Percentiles rank a stretch among this genome's conserved stretches.
Conservation (phyloP, 495 filamentous ascomycete species). For the Penicillium salamii region DNA sequence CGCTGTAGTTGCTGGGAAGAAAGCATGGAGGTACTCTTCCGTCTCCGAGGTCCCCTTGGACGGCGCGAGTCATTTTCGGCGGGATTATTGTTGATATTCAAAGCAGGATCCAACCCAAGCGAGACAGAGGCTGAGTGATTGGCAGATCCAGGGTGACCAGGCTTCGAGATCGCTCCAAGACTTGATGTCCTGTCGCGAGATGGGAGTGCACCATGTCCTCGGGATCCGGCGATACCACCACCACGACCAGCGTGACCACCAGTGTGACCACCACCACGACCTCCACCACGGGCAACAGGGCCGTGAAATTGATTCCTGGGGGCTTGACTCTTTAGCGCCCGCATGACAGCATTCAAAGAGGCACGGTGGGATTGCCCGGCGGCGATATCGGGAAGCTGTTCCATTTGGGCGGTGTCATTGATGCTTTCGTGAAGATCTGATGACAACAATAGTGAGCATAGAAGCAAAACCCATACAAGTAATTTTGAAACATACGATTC, state of each 20-base stretch:
- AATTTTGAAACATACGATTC: slow-evolving; percentile 25
- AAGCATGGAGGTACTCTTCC: background rate
- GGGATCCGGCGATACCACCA: slow-evolving; percentile 17
- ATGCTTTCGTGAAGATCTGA: slow-evolving; percentile 29
- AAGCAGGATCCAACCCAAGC: slow-evolving; percentile 19
- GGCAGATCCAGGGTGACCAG: background rate
- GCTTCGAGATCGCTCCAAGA: background rate
- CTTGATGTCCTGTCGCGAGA: background rate
- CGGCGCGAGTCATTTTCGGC: background rate
- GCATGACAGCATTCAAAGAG: slow-evolving; percentile 15
- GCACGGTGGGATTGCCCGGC: slow-evolving; percentile 38
- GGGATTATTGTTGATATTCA: slow-evolving; percentile 18
- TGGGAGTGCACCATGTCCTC: slow-evolving; percentile 3
- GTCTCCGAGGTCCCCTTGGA: slow-evolving; percentile 1
- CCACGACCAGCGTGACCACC: no score
- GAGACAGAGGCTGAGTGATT: background rate
- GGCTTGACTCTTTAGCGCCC: slow-evolving; percentile 2
- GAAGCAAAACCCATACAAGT: background rate
- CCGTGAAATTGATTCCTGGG: no score
- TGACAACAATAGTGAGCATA: background rate
- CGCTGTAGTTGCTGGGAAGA: background rate
- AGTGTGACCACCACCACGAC: background rate
- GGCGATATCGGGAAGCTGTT: slow-evolving; percentile 28
- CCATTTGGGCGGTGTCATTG: slow-evolving; percentile 24
- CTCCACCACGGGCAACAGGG: background rate